Evolutionary conservation across 129 eudicot species (phyloP), one percentile per base, ranked within the genome.

Genomic region (Heracleum sosnowskyi): DNA sequence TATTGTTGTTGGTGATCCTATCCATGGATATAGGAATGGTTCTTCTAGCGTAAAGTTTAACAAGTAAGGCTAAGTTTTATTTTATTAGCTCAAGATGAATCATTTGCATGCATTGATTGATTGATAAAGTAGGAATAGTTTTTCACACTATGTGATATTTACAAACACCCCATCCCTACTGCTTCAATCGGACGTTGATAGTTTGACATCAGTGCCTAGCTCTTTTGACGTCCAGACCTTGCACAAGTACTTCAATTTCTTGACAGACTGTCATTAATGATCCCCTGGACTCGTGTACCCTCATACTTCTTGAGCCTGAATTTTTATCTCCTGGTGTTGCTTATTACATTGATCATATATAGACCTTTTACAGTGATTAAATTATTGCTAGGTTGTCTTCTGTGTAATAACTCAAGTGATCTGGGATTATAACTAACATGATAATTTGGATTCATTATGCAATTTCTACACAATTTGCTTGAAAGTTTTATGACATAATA

Each of bases 11-110:
- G 88, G 80, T 69, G 90, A 86, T 31, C 88, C 87, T 45, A 73
- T 86, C 74, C 87, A 92, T 76, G 86, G 88, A 40, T 66, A 87
- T 46, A 90, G 45, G 71, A 85, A 79, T 77, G 91, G 86, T 86
- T 64, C 83, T 55, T 87, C 76, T 81, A 78, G 64, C 49, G 33
- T 72, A 47, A 85, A 83, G 68, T 60, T 80, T 39, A 81, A 81
- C 80, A 85, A 77, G 47, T 41, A 87, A 85, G 91, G 91, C 85
- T 80, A 34, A 63, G 60, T 29, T 46, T 20, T 10, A 31, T 68
- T 17, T 4, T 68, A 33, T 68, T 7, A 68, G 24, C 42, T 34
- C 20, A 13, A 13, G 40, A 68, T 33, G 73, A 68, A 68, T 68
- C 42, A 11, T 34, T 31, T 12, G 3, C 39, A 34, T 68, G 20